phyloP scores from a whole-genome alignment of 352 stramenopile species.

The Phytophthora citricola region DNA sequence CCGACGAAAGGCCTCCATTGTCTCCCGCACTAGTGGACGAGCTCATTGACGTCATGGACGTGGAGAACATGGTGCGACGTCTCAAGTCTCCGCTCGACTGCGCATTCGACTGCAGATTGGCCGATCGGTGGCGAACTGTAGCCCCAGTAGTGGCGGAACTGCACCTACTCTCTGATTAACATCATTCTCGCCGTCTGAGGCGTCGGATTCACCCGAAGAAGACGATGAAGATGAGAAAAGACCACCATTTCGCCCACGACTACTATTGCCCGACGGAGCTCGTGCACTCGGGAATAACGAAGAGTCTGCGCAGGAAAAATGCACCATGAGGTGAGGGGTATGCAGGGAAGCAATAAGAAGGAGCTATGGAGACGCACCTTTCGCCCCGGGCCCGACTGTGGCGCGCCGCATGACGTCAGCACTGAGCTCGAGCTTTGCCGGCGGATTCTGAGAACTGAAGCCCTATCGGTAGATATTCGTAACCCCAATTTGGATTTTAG shows the following conservation, averaged over 20 bases:
- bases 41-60: slow-evolving; percentile 30
- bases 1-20: slow-evolving; percentile 27
- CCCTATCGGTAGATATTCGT: background rate
- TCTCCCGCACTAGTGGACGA: slow-evolving; percentile 12
- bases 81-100: slow-evolving; percentile 23
- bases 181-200: slow-evolving; percentile 28
- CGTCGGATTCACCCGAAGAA: slow-evolving; percentile 34
- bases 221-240: slow-evolving; percentile 52
- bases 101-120: slow-evolving; percentile 33
- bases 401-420: slow-evolving; percentile 42
- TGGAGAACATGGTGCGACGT: slow-evolving; percentile 55
- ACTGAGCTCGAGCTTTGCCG: slow-evolving; percentile 16
- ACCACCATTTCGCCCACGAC: slow-evolving; percentile 39
- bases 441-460: slow-evolving; percentile 27
- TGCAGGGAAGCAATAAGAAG: background rate
- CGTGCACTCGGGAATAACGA: slow-evolving; percentile 25
- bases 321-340: slow-evolving; percentile 1
- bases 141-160: slow-evolving; percentile 22
- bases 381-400: slow-evolving; percentile 24
- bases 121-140: slow-evolving; percentile 31
- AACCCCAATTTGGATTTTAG: background rate
- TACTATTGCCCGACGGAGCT: slow-evolving; percentile 18
- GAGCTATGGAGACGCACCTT: slow-evolving; percentile 19
- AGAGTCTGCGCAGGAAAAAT: slow-evolving; percentile 20
- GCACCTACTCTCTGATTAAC: slow-evolving; percentile 11